Percentiles rank a stretch among this genome's conserved stretches.
These are phyloP conservation scores for Nepenthes gracilis DNA, from an alignment of 148 eudicot genomes.

Conservation along the genomic window DNA sequence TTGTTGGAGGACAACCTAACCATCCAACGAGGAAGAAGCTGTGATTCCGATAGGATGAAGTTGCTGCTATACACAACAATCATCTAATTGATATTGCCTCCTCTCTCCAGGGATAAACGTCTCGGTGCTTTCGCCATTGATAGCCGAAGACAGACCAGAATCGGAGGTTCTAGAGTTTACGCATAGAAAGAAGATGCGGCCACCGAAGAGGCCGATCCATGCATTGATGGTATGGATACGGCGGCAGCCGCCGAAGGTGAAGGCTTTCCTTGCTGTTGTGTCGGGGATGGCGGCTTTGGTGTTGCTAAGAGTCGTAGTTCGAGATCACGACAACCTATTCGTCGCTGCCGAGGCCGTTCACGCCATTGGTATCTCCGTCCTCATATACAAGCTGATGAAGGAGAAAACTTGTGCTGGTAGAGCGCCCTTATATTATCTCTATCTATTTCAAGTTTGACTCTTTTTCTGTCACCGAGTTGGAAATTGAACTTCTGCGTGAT, in stretches of 20 bases:
- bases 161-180: too few species aligned
- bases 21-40: too few species aligned
- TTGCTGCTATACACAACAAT: too few species aligned
- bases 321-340: conserved; percentile 84
- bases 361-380: conserved; percentile 63
- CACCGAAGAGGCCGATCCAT: conserved; percentile 67
- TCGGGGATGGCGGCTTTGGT: conserved; percentile 65
- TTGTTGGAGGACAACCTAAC: too few species aligned
- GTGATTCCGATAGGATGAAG: too few species aligned
- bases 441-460: neutral
- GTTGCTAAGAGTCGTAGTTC: conserved; percentile 50
- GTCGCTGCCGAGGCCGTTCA: conserved; percentile 92
- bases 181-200: conserved; percentile 28
- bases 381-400: conserved; percentile 75
- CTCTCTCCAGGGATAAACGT: too few species aligned
- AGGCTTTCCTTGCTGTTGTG: conserved; percentile 75
- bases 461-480: neutral
- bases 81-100: too few species aligned
- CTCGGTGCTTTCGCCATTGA: too few species aligned
- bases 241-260: conserved; percentile 87
- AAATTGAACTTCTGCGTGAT: neutral
- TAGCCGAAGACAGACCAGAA: too few species aligned
- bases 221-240: conserved; percentile 45
- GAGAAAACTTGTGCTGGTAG: conserved; percentile 92
- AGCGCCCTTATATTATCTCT: neutral